A percentile compares a stretch with the other conserved stretches of the same genome.
Evolutionary conservation across 1,284 basidiomycete species (phyloP).

Genomic region (Boletus albobrunnescens): DNA sequence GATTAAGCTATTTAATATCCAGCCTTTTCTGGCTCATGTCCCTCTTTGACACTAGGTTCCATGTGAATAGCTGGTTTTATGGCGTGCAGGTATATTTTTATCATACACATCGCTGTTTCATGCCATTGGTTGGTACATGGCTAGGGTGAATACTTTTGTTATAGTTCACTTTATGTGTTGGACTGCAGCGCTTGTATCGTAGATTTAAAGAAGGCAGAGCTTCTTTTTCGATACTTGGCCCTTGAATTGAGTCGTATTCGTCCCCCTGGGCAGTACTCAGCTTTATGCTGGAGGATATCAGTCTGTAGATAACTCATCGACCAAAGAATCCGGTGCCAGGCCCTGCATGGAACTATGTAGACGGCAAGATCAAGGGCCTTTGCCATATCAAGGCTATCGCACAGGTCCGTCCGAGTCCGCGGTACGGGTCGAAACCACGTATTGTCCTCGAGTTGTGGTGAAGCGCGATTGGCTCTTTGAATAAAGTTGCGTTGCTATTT

Average conservation of each 20-base stretch:
- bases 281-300: background rate
- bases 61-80: slow-evolving; percentile 21
- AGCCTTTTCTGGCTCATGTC: slow-evolving; percentile 10
- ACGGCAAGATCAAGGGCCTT: background rate
- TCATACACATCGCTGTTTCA: slow-evolving; percentile 4
- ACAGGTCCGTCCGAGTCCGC: background rate
- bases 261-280: background rate
- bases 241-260: background rate
- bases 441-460: background rate
- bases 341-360: no score
- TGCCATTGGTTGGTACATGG: slow-evolving; percentile 15
- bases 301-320: background rate
- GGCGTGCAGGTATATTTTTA: slow-evolving; percentile 9
- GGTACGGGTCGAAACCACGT: background rate
- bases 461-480: no score
- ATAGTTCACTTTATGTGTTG: slow-evolving; percentile 29
- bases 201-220: slow-evolving; percentile 9
- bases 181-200: slow-evolving; percentile 5
- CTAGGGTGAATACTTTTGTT: slow-evolving; percentile 22
- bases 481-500: no score
- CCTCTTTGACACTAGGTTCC: slow-evolving; percentile 8
- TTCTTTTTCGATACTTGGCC: slow-evolving; percentile 1
- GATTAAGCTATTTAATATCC: slow-evolving; percentile 30
- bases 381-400: background rate
- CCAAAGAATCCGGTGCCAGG: no score